These are phyloP conservation scores for Phaffomyces opuntiae DNA, from an alignment of 805 yeast genomes.

Conservation along the genomic window DNA sequence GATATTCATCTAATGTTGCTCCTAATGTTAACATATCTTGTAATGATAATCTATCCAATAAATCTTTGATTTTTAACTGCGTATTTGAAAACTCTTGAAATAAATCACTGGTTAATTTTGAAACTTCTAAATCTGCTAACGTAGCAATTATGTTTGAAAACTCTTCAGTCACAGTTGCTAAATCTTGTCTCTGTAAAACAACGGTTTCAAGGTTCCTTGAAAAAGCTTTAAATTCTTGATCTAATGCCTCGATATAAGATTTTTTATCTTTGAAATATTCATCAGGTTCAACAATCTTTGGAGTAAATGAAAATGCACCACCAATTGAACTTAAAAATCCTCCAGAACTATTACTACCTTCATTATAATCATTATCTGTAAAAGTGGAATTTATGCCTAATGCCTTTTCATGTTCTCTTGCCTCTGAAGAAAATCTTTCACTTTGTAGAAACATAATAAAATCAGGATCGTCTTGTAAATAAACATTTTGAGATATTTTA, in stretches of 20 bases:
- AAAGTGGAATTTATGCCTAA: slow-evolving; percentile 37
- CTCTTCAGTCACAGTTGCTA: slow-evolving; percentile 63
- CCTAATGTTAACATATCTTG: slow-evolving; percentile 87
- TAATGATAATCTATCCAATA: slow-evolving; percentile 68
- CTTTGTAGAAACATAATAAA: slow-evolving; percentile 72
- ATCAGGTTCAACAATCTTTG: slow-evolving; percentile 71
- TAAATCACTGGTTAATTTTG: slow-evolving; percentile 55
- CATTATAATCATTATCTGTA: slow-evolving; percentile 21
- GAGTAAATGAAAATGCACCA: slow-evolving; percentile 55
- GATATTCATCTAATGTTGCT: slow-evolving; percentile 80
- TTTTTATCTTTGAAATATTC: slow-evolving; percentile 67
- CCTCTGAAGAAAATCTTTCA: slow-evolving; percentile 62
- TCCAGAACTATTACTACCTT: slow-evolving; percentile 31
- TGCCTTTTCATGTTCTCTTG: slow-evolving; percentile 56
- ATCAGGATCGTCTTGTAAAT: slow-evolving; percentile 65
- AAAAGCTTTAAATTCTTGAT: slow-evolving; percentile 62
- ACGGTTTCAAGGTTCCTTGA: slow-evolving; percentile 68
- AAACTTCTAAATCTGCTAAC: slow-evolving; percentile 69
- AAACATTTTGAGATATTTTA: slow-evolving; percentile 53
- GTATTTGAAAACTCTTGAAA: slow-evolving; percentile 65
- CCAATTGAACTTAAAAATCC: slow-evolving; percentile 67
- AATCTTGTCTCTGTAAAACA: slow-evolving; percentile 67
- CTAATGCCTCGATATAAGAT: slow-evolving; percentile 62
- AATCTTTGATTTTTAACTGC: slow-evolving; percentile 62
- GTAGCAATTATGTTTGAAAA: slow-evolving; percentile 49